These are phyloP conservation scores for Dendrobium chrysotoxum DNA, from an alignment of 106 monocot species.

Conservation along the genomic window DNA sequence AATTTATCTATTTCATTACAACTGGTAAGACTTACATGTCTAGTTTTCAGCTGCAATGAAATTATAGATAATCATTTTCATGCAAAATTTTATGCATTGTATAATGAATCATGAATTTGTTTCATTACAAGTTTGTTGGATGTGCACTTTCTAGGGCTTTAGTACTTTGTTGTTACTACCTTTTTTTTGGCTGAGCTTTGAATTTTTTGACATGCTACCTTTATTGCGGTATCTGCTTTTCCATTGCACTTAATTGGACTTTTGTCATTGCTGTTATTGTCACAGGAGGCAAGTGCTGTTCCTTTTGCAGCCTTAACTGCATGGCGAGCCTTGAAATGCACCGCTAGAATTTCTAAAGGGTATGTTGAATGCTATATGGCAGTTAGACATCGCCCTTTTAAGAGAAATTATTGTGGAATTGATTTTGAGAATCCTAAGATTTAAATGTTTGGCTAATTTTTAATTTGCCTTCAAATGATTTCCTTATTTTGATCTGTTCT, in stretches of 20 bases:
- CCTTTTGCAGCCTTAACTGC: slow-evolving; percentile 99
- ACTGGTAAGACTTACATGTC: neutral
- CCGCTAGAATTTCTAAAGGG: slow-evolving; percentile 82
- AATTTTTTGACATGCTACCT: neutral
- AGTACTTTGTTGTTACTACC: neutral
- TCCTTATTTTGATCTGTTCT: neutral
- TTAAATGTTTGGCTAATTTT: neutral
- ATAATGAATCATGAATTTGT: neutral
- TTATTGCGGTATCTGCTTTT: neutral
- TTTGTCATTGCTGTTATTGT: slow-evolving; percentile 3
- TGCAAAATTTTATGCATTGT: neutral
- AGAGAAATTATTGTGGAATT: neutral
- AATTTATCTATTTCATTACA: neutral
- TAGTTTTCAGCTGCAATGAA: neutral
- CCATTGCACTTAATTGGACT: neutral
- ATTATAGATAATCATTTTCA: neutral
- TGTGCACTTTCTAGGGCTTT: neutral
- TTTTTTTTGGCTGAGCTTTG: neutral
- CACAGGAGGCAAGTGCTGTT: slow-evolving; percentile 90
- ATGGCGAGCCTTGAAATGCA: slow-evolving; percentile 87
- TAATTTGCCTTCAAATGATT: neutral
- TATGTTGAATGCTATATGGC: slow-evolving; percentile 21
- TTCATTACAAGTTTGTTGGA: neutral
- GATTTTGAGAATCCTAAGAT: neutral
- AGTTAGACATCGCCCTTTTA: neutral